Base-by-base conservation (phyloP, 2,329 filamentous ascomycete species). In the Epichloe amarillans region DNA sequence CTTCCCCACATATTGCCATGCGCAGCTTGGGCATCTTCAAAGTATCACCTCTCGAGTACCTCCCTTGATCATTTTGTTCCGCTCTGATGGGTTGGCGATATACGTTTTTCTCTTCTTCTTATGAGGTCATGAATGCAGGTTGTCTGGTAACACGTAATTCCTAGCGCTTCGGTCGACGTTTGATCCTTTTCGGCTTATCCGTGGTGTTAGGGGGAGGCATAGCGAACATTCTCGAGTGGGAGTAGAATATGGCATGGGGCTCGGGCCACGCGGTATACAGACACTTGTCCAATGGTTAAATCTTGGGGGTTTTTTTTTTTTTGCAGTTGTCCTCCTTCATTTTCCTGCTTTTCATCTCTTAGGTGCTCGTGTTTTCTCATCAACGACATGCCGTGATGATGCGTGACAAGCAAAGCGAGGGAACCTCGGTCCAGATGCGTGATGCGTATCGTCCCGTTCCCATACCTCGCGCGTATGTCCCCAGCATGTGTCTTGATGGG, bases 51-150 rank as follows among this genome's bases (percentile, higher is more conserved):
- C 23, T 26, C 23, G 10, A 23, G 14, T 37, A 11, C 19, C n/a
- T 26, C 19, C 30, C 30, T 38, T 33, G 11, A 19, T 41, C 35
- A 10, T 35, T 11, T 23, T n/a, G 17, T 44, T 36, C 35, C 14
- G 35, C 19, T 49, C 39, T 54, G 52, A 60, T 52, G 51, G 56
- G 57, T 53, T 53, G 56, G 59, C 55, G 58, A 58, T 60, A 63
- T 63, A 62, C 59, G 60, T 57, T 57, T 62, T 15, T 62, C 33
- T 45, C 37, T 17, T 33, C 26, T 36, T 47, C 62, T 66, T 60
- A 66, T 64, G 63, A 66, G 61, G 56, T 60, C 58, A 64, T 60
- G 63, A 59, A 53, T 46, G 43, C 49, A 41, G 40, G 48, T 49
- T 49, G 53, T 26, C 48, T 42, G 23, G 48, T 41, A 43, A 35